These are phyloP conservation scores for Lipomyces orientalis DNA, from an alignment of 805 yeast genomes.

Conservation along the genomic window DNA sequence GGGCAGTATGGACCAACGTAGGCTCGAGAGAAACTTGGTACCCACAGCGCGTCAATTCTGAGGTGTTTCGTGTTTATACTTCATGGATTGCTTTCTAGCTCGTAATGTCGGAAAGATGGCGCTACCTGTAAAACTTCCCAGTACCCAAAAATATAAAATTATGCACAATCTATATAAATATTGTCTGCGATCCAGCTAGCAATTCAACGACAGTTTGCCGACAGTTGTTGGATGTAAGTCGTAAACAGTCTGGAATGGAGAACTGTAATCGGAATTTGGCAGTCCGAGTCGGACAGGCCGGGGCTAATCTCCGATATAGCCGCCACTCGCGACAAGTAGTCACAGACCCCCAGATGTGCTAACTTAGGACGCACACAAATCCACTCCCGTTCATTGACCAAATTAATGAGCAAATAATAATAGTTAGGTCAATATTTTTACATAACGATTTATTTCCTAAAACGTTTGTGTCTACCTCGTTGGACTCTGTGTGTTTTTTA, in stretches of 20 bases:
- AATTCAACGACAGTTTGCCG: not conserved
- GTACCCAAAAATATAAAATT: not conserved
- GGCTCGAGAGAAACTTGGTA: not conserved
- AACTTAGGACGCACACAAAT: no score
- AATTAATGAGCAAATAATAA: no score
- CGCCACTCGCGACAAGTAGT: not conserved
- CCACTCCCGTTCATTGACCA: no score
- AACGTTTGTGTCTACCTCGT: no score
- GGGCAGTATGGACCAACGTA: not conserved
- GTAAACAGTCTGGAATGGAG: not conserved
- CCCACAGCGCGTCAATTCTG: not conserved
- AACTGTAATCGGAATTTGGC: not conserved
- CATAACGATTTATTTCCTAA: no score
- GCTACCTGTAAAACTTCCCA: not conserved
- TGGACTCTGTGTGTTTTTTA: no score
- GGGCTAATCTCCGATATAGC: not conserved
- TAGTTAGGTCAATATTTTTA: no score
- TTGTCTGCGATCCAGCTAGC: not conserved
- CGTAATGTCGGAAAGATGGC: not conserved
- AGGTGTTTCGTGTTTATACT: not conserved
- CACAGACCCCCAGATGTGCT: no score
- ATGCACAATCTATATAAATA: not conserved
- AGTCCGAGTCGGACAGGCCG: not conserved
- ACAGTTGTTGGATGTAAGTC: not conserved
- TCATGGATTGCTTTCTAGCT: not conserved